Conservation (phyloP, 257 asterid genomes). For the Fraxinus cuspidata region DNA sequence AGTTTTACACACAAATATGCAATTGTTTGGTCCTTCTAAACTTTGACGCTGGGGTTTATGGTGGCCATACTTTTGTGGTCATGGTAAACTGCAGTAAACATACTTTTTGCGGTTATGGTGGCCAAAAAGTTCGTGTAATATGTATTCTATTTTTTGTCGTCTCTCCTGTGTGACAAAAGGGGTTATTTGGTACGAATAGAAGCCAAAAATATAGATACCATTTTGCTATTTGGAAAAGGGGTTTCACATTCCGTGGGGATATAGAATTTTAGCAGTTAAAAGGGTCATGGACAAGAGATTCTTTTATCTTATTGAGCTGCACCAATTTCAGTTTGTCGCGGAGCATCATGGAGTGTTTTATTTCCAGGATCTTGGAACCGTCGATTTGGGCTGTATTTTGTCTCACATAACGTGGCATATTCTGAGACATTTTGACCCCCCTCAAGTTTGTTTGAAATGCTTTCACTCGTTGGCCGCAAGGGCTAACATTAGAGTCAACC, state of each 20-base stretch:
- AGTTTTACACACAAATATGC: slow-evolving; percentile 1
- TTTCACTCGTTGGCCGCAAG: not conserved
- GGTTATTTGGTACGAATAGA: slow-evolving; percentile 4
- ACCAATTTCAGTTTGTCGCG: not conserved
- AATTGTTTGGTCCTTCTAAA: not conserved
- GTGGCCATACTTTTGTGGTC: slow-evolving; percentile 16
- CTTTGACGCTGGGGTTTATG: slow-evolving; percentile 14
- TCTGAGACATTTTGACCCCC: slow-evolving; percentile 3
- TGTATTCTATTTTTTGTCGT: slow-evolving; percentile 17
- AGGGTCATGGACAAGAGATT: slow-evolving; percentile 10
- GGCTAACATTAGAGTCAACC: not conserved
- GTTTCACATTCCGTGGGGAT: not conserved
- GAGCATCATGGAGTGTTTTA: not conserved
- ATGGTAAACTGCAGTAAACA: not conserved
- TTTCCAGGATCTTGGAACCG: not conserved
- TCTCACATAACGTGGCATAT: not conserved
- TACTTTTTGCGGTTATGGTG: not conserved
- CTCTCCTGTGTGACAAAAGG: slow-evolving; percentile 15
- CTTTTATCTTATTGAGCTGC: slow-evolving; percentile 9
- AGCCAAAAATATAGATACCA: slow-evolving; percentile 12
- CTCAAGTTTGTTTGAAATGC: not conserved
- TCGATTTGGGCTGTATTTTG: slow-evolving; percentile 8
- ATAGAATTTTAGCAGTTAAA: slow-evolving; percentile 1
- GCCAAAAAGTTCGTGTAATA: slow-evolving; percentile 8
- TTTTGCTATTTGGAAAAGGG: not conserved